Conservation (phyloP, 2,329 filamentous ascomycete genomes). For the Cytospora mali region DNA sequence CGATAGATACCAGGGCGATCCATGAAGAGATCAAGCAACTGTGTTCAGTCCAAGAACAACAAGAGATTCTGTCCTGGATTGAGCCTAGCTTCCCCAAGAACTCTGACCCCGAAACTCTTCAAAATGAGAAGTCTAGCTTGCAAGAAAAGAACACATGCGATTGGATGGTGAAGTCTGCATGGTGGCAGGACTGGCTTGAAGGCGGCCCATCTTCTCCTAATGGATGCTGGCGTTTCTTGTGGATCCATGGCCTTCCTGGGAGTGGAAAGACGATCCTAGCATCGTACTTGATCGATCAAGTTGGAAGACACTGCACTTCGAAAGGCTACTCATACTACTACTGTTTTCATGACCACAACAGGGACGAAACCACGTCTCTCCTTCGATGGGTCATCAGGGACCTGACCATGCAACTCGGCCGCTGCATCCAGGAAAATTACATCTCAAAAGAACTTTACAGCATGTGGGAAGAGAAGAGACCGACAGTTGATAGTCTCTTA, state of each 20-base stretch:
- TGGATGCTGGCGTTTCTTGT: conserved; percentile 12
- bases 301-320: neutral
- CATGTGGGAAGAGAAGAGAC: neutral
- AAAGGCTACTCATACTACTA: conserved; percentile 13
- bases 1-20: neutral
- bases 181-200: neutral
- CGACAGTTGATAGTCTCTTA: neutral
- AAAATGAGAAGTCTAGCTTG: neutral
- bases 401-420: neutral
- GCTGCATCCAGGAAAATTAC: accelerated
- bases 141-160: conserved; percentile 8
- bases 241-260: conserved; percentile 15
- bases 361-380: neutral
- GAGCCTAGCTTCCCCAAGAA: conserved; percentile 3
- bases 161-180: neutral
- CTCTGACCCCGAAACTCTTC: neutral
- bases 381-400: conserved; percentile 18
- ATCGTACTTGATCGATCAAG: conserved; percentile 8
- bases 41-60: neutral
- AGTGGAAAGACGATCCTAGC: conserved; percentile 19
- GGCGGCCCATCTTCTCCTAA: neutral
- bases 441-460: neutral
- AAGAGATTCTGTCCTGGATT: conserved; percentile 8
- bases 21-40: neutral
- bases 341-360: conserved; percentile 14